Evolutionary conservation across 495 filamentous ascomycete genomes (phyloP), one percentile per base, ranked within the genome.

Genomic region (Neohortaea acidophila): DNA sequence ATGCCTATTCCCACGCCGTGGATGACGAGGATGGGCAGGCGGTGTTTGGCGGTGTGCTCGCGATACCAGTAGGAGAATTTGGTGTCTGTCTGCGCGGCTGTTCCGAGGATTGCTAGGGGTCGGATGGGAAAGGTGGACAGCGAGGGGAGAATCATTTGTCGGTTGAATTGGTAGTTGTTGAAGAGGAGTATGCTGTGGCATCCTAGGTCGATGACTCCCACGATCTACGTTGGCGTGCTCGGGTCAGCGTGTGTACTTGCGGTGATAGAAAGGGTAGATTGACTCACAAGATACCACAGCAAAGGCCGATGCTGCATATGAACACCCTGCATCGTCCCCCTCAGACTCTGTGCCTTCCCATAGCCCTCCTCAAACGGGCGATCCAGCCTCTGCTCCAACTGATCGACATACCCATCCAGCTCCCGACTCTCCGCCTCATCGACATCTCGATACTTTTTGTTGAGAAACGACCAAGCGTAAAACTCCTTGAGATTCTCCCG

Each of bases 1-100:
- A 79, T 62, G 0, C 76, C 76, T 37, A 80, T 70, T 19, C 75
- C 74, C 34, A 81, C 78, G n/a, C 77, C 77, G 50, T 81, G 77
- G 14, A 80, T 61, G 53, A 80, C 79, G 3, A 81, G 51, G 29
- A 80, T 47, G 0, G 77, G 77, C 1, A 68, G 51, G 20, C 63
- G 62, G 4, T 60, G 58, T 4, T 55, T 54, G 1, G 73, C 70
- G 8, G 59, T 69, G 46, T 80, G 77, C 1, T 72, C 69, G 13
- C 72, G 66, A 51, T 73, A 57, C 75, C 74, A 79, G 58, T 81
- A 81, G 22, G 64, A 61, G 0, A 73, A n/a, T n/a, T n/a, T n/a
- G 47, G n/a, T 59, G 52, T 23, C 62, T 60, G 0, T 62, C 62
- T 0, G 73, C 69, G 1, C 62, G 62, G 13, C 34, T 52, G 11